Evolutionary conservation across 352 stramenopile species (phyloP), one percentile per base, ranked within the genome.

Genomic region (Bremia lactucae): DNA sequence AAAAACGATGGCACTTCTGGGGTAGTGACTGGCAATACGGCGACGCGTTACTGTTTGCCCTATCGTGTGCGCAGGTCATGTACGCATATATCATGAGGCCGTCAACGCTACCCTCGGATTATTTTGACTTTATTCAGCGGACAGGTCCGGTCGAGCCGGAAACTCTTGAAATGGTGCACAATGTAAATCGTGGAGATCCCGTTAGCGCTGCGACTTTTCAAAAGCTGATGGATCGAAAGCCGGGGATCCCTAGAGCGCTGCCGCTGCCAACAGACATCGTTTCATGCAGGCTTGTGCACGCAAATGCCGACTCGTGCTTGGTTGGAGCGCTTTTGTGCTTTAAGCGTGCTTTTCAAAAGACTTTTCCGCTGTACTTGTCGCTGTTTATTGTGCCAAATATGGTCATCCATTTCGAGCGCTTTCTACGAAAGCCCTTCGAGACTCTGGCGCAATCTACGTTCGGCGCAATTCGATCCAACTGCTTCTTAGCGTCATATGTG

Each of bases 1-100:
- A 68, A n/a, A 36, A 79, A 21, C 66, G 75, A 21, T 94, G 77
- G 75, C 82, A 94, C 57, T 94, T 94, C 36, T 94, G 82, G 82
- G 82, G 79, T 42, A 88, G 72, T 43, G 46, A 87, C 44, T 94
- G 82, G 82, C 47, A 62, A 23, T 83, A 87, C 41, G 82, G 82
- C 31, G 82, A 92, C 48, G 49, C 63, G 33, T 59, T 94, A 34
- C 62, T 94, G 6, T 94, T 94, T 45, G 75, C 46, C 11, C 36
- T 94, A 11, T 80, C 79, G 14, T 77, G 59, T 18, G 79, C 79
- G 21, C 79, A 91, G 48, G 66, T 91, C 52, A 91, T 91, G 79
- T 91, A 91, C 62, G 72, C 75, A 18, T 91, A 83, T 51, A 66
- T 91, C 28, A 85, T 91, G 69, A 65, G 79, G 9, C 79, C 79